Evolutionary conservation across 202 grass and related monocot species (phyloP).

Genomic region (Hordeum pubiflorum): DNA sequence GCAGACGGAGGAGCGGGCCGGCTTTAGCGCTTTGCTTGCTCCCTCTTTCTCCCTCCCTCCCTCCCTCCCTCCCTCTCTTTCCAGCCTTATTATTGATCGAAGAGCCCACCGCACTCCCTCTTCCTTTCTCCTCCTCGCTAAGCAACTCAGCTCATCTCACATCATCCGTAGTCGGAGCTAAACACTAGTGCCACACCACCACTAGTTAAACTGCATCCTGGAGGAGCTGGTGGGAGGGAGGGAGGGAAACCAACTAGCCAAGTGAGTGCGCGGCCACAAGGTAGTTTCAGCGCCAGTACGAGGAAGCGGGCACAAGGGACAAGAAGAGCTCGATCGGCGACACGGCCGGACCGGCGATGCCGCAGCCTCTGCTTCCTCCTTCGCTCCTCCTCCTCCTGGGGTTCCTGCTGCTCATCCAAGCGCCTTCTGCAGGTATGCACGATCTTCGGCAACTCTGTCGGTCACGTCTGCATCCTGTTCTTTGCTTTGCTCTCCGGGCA

Average conservation of each 20-base stretch:
- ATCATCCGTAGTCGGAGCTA: neutral
- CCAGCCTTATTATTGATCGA: neutral
- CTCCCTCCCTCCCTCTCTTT: constrained; percentile 13
- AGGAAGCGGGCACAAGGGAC: neutral
- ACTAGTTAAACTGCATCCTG: constrained; percentile 9
- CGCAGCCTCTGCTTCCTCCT: neutral
- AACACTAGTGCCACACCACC: too few species aligned
- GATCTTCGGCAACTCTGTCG: neutral
- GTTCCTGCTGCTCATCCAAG: constrained; percentile 3
- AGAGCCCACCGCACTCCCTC: neutral
- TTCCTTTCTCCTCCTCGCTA: constrained; percentile 37
- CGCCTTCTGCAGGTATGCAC: constrained; percentile 24
- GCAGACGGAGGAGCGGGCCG: neutral
- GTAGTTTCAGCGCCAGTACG: neutral
- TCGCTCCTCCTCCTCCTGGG: neutral
- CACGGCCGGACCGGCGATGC: neutral
- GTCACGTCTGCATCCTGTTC: neutral
- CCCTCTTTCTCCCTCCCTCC: neutral
- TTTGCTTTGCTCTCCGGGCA: neutral
- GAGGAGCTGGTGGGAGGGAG: neutral
- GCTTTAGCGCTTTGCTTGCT: constrained; percentile 30
- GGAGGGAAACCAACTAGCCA: neutral
- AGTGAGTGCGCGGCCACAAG: neutral
- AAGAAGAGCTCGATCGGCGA: neutral
- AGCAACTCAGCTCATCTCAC: neutral